phyloP scores from a whole-genome alignment of 306 rosid genomes.

The Hylodesmum podocarpum region DNA sequence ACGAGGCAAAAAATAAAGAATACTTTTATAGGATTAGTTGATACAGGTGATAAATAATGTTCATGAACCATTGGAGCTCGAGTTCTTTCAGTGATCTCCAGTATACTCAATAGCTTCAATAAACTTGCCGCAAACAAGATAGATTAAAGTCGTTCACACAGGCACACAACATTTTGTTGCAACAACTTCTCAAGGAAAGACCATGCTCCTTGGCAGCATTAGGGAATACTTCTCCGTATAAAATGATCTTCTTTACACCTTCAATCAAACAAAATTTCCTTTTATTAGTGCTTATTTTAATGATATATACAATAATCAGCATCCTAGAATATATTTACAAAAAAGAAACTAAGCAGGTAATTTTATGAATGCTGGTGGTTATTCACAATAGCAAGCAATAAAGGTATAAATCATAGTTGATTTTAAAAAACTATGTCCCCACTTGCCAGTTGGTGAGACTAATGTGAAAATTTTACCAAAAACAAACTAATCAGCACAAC shows the following conservation, averaged over 20 bases:
- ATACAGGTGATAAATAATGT: not conserved
- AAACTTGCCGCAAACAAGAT: not conserved
- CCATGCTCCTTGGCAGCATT: not conserved
- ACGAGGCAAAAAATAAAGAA: not conserved
- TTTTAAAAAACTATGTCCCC: not conserved
- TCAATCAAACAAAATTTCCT: not conserved
- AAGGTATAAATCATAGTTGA: not conserved
- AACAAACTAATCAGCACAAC: constrained; percentile 13
- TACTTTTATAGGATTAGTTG: not conserved
- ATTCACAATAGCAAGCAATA: not conserved
- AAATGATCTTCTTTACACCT: constrained; percentile 6
- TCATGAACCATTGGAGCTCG: not conserved
- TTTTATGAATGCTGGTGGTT: not conserved
- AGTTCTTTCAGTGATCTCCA: not conserved
- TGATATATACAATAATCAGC: not conserved
- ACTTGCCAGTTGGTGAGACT: constrained; percentile 13
- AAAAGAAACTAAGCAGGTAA: not conserved
- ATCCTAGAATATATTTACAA: not conserved
- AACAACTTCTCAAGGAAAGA: not conserved
- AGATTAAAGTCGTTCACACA: not conserved
- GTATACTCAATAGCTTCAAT: not conserved
- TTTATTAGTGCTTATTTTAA: not conserved
- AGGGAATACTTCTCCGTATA: not conserved
- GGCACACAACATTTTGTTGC: not conserved
- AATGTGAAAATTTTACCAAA: not conserved